Evolutionary conservation across 495 filamentous ascomycete species (phyloP), one percentile per base, ranked within the genome.

Genomic region (Penicillium atrosanguineum): DNA sequence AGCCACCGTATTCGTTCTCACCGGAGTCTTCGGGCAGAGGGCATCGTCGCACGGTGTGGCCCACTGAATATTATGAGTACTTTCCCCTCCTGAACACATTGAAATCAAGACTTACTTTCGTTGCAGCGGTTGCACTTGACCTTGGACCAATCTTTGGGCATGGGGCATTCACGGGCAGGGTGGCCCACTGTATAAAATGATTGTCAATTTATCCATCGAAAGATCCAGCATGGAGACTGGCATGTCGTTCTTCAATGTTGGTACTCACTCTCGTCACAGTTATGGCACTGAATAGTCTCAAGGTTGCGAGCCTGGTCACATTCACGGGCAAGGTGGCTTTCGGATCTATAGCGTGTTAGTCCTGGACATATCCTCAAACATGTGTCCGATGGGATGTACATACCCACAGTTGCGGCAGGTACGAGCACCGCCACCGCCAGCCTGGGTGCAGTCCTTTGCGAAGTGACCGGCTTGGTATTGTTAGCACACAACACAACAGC

Each of bases 61-160:
- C 89, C 78, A 84, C 81, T 84, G 52, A 7, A 39, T 43, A 46
- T 40, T 34, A 29, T 69, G 46, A 69, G 63, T 12, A 4, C 52
- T 36, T 50, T 21, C 7, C 36, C 15, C 4, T 0, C 0, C 25
- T 16, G n/a, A 19, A 16, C 3, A 34, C 8, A 14, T 34, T 34
- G 19, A 20, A 39, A 57, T 7, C 16, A 75, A 14, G 31, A 34
- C 77, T 69, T 67, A 83, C 81, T 86, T 69, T 93, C 76, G 9
- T 83, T 78, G 60, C 91, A 95, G 60, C 86, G 84, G 55, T 70
- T 79, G 74, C 91, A 96, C 65, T 89, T 82, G 50, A 95, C 85
- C 34, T 82, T 83, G 12, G 79, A 77, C 67, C 85, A 90, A 60
- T 96, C 87, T 41, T 79, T 83, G 5, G 88, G 87, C 75, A 87